Evolutionary conservation across 345 rosid genomes (phyloP).

Genomic region (Aquilaria sinensis): DNA sequence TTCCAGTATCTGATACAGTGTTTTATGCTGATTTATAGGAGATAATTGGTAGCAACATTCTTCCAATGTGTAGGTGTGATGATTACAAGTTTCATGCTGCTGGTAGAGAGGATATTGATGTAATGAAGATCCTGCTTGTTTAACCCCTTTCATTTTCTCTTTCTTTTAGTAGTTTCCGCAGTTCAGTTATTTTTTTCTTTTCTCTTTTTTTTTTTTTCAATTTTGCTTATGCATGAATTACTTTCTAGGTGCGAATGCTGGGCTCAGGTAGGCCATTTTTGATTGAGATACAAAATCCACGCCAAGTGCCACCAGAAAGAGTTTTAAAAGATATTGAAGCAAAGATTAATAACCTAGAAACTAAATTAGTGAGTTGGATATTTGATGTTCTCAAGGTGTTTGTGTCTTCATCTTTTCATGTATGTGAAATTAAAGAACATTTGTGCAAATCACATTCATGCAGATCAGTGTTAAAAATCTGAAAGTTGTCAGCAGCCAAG

Average conservation of each 20-base stretch:
- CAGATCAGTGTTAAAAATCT: slow-evolving; percentile 77
- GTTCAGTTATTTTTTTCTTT: slow-evolving; percentile 2
- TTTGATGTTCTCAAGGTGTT: not conserved
- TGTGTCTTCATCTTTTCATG: not conserved
- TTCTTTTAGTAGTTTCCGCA: no score
- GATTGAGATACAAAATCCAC: slow-evolving; percentile 85
- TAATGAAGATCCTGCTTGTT: slow-evolving; percentile 20
- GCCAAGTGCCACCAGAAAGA: slow-evolving; percentile 57
- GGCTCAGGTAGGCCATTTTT: slow-evolving; percentile 99
- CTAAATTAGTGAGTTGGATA: slow-evolving; percentile 50
- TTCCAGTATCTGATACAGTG: slow-evolving; percentile 3
- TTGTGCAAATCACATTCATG: slow-evolving; percentile 14
- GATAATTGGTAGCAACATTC: slow-evolving; percentile 69
- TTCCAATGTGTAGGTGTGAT: slow-evolving; percentile 74
- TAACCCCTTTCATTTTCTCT: not conserved
- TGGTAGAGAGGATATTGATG: slow-evolving; percentile 99
- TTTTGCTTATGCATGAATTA: slow-evolving; percentile 18
- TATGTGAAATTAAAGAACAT: slow-evolving; percentile 2
- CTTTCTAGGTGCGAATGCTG: slow-evolving; percentile 88
- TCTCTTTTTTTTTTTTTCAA: not conserved
- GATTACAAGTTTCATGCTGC: slow-evolving; percentile 96
- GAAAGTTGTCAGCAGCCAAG: slow-evolving; percentile 53
- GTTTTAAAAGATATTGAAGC: slow-evolving; percentile 54
- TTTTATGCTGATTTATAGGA: slow-evolving; percentile 39
- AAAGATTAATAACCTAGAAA: slow-evolving; percentile 55